Evolutionary conservation across 2,329 filamentous ascomycete genomes (phyloP).

Genomic region (Monosporascus sp.): DNA sequence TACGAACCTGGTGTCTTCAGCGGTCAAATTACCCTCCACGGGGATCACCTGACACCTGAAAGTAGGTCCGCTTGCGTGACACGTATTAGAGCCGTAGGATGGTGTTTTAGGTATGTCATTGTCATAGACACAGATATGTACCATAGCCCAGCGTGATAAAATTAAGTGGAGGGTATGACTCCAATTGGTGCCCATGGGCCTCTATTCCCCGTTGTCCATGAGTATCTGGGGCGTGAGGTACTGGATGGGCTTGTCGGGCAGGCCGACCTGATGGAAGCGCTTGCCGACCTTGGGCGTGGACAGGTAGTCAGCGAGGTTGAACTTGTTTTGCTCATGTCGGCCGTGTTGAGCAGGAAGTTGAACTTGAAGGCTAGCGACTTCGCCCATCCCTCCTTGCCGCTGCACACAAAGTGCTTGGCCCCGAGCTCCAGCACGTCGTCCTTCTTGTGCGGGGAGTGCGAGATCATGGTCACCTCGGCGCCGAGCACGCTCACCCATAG

Average conservation of each 20-base stretch:
- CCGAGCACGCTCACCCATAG: conserved; percentile 66
- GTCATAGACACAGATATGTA: no score
- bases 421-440: conserved; percentile 57
- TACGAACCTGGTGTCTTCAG: no score
- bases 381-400: conserved; percentile 49
- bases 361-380: conserved; percentile 46
- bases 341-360: conserved; percentile 45
- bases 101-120: no score
- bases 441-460: conserved; percentile 52
- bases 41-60: no score
- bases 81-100: no score
- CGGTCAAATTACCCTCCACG: no score
- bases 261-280: conserved; percentile 52
- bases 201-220: conserved; percentile 22
- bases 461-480: conserved; percentile 60
- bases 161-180: no score
- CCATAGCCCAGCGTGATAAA: no score
- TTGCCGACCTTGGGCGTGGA: conserved; percentile 44
- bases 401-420: conserved; percentile 48
- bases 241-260: conserved; percentile 46
- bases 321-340: conserved; percentile 47
- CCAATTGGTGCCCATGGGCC: no score
- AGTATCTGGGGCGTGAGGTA: conserved; percentile 36
- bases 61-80: no score
- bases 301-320: conserved; percentile 48